Conservation (phyloP, 2,329 filamentous ascomycete genomes). For the Penicillium sp. region DNA sequence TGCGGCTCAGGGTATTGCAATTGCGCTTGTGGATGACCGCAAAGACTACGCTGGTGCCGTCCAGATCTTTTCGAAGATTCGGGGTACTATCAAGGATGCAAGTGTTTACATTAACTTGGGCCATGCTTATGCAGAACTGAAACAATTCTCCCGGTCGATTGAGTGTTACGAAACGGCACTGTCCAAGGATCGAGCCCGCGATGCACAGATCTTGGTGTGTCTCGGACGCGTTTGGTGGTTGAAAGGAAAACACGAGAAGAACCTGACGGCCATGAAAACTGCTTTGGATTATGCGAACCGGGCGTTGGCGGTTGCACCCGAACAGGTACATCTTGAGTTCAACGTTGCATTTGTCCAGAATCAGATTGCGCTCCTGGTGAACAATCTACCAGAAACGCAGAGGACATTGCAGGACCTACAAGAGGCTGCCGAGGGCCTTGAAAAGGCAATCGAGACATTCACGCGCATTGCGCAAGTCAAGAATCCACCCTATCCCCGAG, state of each 20-base stretch:
- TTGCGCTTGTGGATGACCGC: constrained; percentile 89
- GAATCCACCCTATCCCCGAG: constrained; percentile 78
- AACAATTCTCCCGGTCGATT: constrained; percentile 85
- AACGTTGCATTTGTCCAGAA: constrained; percentile 98
- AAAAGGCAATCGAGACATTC: constrained; percentile 74
- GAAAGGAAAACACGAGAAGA: constrained; percentile 68
- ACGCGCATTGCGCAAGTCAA: constrained; percentile 57
- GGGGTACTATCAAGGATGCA: constrained; percentile 82
- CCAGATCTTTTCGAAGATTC: constrained; percentile 82
- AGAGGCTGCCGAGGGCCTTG: constrained; percentile 72
- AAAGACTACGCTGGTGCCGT: constrained; percentile 81
- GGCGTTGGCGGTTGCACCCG: constrained; percentile 71
- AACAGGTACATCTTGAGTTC: constrained; percentile 90
- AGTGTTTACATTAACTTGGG: constrained; percentile 91
- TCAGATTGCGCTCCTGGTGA: constrained; percentile 79
- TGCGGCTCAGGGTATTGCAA: constrained; percentile 91
- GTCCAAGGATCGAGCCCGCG: constrained; percentile 71
- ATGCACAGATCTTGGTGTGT: constrained; percentile 76
- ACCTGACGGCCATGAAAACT: constrained; percentile 58
- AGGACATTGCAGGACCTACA: constrained; percentile 77
- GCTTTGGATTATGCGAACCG: constrained; percentile 61
- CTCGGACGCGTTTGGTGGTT: constrained; percentile 84
- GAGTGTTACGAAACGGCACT: constrained; percentile 89
- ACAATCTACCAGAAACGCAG: constrained; percentile 69
- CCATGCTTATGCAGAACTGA: constrained; percentile 85